Evolutionary conservation across 176 grass and related monocot genomes (phyloP), one percentile per base, ranked within the genome.

Genomic region (Triticum urartu): DNA sequence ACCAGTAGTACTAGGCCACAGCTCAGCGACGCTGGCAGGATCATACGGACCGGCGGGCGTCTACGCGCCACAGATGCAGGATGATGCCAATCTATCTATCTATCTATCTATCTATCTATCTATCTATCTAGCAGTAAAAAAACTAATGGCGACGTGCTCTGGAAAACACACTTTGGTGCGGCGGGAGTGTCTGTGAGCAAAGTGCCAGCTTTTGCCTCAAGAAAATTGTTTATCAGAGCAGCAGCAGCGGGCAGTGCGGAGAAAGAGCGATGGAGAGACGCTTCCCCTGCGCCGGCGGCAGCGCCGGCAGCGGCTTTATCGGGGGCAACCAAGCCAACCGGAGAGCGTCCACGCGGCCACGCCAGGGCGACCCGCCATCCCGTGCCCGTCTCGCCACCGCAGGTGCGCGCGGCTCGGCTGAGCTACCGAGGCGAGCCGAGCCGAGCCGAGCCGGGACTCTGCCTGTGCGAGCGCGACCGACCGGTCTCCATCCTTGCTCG

Each of bases 221-320:
- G 40, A 56, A 34, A 79, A 62, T 63, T 56, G 73, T 40, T 69
- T 8, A 43, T 52, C 39, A 58, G 33, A 62, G 40, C 40, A 48
- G 11, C 39, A n/a, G 75, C 67, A 24, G 40, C 42, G 34, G 76
- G 40, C 63, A 17, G 63, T 74, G 81, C 17, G 54, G 68, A 6
- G 38, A 84, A 84, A 64, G 36, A 75, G 25, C 3, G 64, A 45
- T 39, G 42, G 10, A 42, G 35, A 11, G 9, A 39, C 35, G 65
- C 77, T 81, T 85, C 82, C 82, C 43, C 58, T 79, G 47, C 86
- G 25, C 79, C 79, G 62, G 77, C 90, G 61, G 83, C 59, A 62
- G 65, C 86, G 62, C 36, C 78, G 79, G 83, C 83, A 69, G 60
- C 75, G 91, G 87, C 83, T 92, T 92, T 78, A 80, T 87, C 62